Evolutionary conservation across 306 rosid species (phyloP).

Genomic region (Abrus pulchellus): DNA sequence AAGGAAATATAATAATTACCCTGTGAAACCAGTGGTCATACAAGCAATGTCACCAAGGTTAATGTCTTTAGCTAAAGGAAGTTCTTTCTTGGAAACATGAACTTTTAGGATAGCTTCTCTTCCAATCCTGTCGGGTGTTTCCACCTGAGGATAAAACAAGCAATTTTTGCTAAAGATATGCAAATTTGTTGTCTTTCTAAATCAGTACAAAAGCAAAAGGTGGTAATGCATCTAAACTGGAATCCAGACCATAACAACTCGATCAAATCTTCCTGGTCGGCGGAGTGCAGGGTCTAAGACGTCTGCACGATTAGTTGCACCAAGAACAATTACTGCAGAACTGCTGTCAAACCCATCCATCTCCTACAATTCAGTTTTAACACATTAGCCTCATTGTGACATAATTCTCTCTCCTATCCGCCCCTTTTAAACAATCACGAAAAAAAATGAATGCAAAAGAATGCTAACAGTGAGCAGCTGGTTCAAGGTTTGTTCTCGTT

Average conservation of each 20-base stretch:
- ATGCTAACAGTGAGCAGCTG: conserved; percentile 94
- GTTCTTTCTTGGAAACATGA: conserved; percentile 89
- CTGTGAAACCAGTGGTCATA: conserved; percentile 99
- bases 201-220: conserved; percentile 36
- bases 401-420: not conserved
- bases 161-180: conserved; percentile 23
- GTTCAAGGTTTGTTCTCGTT: conserved; percentile 97
- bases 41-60: conserved; percentile 78
- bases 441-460: conserved; percentile 42
- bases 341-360: conserved; percentile 99
- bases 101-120: conserved; percentile 91
- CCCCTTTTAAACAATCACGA: conserved; percentile 10
- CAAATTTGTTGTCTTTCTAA: conserved; percentile 14
- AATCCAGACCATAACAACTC: conserved; percentile 90
- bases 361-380: conserved; percentile 70
- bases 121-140: conserved; percentile 93
- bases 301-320: conserved; percentile 98
- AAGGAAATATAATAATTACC: conserved; percentile 62
- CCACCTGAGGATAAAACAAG: conserved; percentile 68
- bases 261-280: conserved; percentile 99
- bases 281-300: conserved; percentile 98
- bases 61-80: conserved; percentile 86
- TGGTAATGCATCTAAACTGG: conserved; percentile 32
- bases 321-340: conserved; percentile 96
- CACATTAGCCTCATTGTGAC: conserved; percentile 13